These are phyloP conservation scores for Neocatenulostroma microsporum DNA, from an alignment of 2,329 filamentous ascomycete species.

Conservation along the genomic window DNA sequence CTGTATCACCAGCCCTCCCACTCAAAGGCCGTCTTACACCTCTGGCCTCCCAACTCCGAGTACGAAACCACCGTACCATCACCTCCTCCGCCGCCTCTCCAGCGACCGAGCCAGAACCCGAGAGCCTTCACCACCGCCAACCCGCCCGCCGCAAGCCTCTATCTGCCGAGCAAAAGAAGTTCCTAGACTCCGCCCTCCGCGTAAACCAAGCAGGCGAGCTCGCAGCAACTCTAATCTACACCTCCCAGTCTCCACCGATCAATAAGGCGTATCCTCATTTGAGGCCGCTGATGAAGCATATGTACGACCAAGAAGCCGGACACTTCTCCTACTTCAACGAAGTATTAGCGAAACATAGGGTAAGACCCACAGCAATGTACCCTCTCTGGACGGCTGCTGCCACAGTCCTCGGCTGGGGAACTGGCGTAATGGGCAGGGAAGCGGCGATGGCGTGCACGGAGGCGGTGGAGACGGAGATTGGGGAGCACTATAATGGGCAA, in stretches of 20 bases:
- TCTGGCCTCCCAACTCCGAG: slow-evolving; percentile 24
- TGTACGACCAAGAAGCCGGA: slow-evolving; percentile 92
- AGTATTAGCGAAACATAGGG: slow-evolving; percentile 74
- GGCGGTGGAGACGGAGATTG: slow-evolving; percentile 97
- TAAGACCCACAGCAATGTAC: slow-evolving; percentile 87
- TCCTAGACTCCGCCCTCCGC: slow-evolving; percentile 71
- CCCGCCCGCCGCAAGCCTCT: slow-evolving; percentile 16
- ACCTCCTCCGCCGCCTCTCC: slow-evolving; percentile 12
- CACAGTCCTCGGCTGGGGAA: slow-evolving; percentile 77
- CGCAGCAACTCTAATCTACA: slow-evolving; percentile 92
- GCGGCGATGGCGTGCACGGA: slow-evolving; percentile 98
- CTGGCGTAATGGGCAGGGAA: slow-evolving; percentile 79
- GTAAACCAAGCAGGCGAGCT: slow-evolving; percentile 97
- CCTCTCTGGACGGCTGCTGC: slow-evolving; percentile 80
- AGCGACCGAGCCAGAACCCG: slow-evolving; percentile 13
- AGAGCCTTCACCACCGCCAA: slow-evolving; percentile 13
- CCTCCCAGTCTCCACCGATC: slow-evolving; percentile 75
- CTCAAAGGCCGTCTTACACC: slow-evolving; percentile 21
- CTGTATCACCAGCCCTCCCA: slow-evolving; percentile 14
- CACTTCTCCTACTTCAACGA: slow-evolving; percentile 82
- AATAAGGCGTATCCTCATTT: slow-evolving; percentile 76
- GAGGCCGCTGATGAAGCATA: slow-evolving; percentile 86
- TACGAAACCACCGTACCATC: slow-evolving; percentile 16
- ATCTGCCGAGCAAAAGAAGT: slow-evolving; percentile 55
- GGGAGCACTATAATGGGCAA: slow-evolving; percentile 89